Conservation (phyloP, 2,329 filamentous ascomycete species). For the Passalora sequoiae region DNA sequence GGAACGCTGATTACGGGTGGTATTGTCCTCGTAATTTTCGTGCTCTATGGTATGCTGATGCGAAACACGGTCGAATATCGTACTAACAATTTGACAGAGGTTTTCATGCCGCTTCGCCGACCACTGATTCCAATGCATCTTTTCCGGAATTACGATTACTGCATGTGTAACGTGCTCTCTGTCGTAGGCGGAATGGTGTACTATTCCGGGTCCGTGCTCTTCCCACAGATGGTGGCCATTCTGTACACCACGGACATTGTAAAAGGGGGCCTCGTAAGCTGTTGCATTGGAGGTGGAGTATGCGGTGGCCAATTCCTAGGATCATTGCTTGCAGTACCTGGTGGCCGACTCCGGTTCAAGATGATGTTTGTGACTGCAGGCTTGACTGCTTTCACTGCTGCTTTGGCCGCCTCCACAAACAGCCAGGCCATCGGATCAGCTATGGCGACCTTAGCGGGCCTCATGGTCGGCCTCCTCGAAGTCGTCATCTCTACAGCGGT, state of each 20-base stretch:
- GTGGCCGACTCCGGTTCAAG: background rate
- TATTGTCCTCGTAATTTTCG: too few species aligned
- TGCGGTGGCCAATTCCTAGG: background rate
- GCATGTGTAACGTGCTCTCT: constrained; percentile 24
- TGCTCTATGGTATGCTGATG: too few species aligned
- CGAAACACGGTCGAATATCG: too few species aligned
- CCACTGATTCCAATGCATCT: constrained; percentile 26
- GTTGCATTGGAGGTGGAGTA: constrained; percentile 2
- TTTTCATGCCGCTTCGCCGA: constrained; percentile 23
- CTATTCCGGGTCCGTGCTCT: constrained; percentile 24
- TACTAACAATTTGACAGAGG: too few species aligned
- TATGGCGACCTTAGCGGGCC: background rate
- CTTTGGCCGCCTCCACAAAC: background rate
- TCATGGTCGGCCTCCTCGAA: background rate
- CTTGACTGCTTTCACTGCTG: background rate
- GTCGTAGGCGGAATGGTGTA: constrained; percentile 25
- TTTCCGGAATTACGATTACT: constrained; percentile 27
- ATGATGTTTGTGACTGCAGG: background rate
- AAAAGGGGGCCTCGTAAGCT: background rate
- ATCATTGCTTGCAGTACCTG: constrained; percentile 1
- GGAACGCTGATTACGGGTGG: constrained; percentile 27
- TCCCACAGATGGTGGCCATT: constrained; percentile 24
- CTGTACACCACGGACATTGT: constrained; percentile 14
- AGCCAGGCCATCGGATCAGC: background rate
- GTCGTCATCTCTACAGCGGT: constrained; percentile 1